Evolutionary conservation across 306 rosid species (phyloP).

Genomic region (Fagus sylvatica): DNA sequence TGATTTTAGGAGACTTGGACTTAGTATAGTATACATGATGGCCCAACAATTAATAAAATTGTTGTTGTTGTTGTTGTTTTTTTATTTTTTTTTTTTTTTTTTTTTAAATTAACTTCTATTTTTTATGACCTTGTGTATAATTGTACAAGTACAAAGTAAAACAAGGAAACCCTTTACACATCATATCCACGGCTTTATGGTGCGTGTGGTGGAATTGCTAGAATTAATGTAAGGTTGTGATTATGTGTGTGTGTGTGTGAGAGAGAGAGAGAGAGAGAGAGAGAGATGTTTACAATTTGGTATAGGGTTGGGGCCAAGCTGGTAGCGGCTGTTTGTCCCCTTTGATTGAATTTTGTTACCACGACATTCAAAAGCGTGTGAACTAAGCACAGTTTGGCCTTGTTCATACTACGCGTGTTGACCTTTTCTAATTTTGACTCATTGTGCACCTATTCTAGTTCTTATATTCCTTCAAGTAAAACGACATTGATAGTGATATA

Average conservation of each 20-base stretch:
- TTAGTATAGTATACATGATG: slow-evolving; percentile 32
- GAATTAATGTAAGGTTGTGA: background rate
- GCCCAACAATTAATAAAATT: slow-evolving; percentile 6
- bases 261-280: background rate
- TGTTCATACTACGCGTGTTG: slow-evolving; percentile 32
- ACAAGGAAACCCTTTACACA: background rate
- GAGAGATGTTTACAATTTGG: slow-evolving; percentile 10
- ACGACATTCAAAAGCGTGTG: slow-evolving; percentile 32
- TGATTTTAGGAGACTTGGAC: slow-evolving; percentile 38
- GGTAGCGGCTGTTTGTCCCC: slow-evolving; percentile 61
- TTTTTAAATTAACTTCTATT: background rate
- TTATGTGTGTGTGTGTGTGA: background rate
- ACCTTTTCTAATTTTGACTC: slow-evolving; percentile 35
- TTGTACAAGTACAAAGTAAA: background rate
- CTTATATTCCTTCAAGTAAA: background rate
- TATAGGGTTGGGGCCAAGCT: slow-evolving; percentile 26
- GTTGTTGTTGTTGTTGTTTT: background rate
- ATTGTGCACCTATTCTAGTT: slow-evolving; percentile 23
- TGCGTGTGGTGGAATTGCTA: slow-evolving; percentile 7
- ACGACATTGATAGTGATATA: background rate
- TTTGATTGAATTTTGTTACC: slow-evolving; percentile 34
- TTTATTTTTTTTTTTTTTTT: background rate
- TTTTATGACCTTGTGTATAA: background rate
- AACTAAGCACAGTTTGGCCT: background rate
- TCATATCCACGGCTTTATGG: background rate